Evolutionary conservation across 768 basidiomycete genomes (phyloP).

Genomic region (Piloderma croceum): DNA sequence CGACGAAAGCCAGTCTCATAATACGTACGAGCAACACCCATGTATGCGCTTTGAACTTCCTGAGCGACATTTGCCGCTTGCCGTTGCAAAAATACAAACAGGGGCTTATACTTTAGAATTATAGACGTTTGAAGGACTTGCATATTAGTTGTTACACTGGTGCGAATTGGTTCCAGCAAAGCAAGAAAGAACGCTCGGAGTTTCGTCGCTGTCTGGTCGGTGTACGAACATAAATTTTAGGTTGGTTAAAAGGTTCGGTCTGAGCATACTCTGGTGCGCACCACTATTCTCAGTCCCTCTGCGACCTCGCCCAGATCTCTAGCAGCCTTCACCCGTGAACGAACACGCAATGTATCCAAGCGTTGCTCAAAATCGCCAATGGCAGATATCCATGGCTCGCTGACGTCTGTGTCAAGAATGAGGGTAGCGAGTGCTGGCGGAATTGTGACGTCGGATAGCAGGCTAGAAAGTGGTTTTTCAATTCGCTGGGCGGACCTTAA

Average conservation of each 20-base stretch:
- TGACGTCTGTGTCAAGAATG: slow-evolving; percentile 80
- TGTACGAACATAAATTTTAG: too few relatives aligned
- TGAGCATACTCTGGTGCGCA: too few relatives aligned
- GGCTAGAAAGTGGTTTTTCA: slow-evolving; percentile 77
- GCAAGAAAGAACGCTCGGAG: slow-evolving; percentile 81
- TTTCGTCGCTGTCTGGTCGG: slow-evolving; percentile 76
- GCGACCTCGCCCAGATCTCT: slow-evolving; percentile 76
- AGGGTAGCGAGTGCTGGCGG: slow-evolving; percentile 71
- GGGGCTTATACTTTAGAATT: slow-evolving; percentile 72
- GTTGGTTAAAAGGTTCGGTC: too few relatives aligned
- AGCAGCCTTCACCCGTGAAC: slow-evolving; percentile 82
- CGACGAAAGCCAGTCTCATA: slow-evolving; percentile 94
- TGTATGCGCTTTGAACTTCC: slow-evolving; percentile 85
- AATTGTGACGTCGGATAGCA: slow-evolving; percentile 76
- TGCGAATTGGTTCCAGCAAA: slow-evolving; percentile 75
- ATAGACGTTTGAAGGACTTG: slow-evolving; percentile 87
- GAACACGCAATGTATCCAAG: slow-evolving; percentile 60
- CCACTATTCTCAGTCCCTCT: slow-evolving; percentile 86
- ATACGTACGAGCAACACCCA: slow-evolving; percentile 77
- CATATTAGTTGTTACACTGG: slow-evolving; percentile 85
- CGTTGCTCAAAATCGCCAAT: slow-evolving; percentile 78
- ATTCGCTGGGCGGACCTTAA: slow-evolving; percentile 57
- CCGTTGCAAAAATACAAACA: slow-evolving; percentile 82
- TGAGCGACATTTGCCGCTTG: slow-evolving; percentile 76
- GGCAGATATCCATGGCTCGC: slow-evolving; percentile 81